phyloP scores from a whole-genome alignment of 257 asterid genomes.

The Ballota nigra region DNA sequence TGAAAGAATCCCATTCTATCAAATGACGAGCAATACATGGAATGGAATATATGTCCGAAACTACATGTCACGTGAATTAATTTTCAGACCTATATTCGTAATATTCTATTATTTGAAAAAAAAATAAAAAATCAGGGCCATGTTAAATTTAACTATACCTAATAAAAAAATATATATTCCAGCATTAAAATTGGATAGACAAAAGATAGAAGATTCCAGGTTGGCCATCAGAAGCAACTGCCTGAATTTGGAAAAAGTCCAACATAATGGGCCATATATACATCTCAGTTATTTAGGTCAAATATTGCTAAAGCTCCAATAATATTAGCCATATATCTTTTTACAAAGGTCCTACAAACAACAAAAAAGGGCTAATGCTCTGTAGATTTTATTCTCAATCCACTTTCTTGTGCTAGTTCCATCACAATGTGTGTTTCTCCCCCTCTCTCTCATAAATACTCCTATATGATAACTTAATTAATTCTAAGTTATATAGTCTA shows the following conservation, averaged over 20 bases:
- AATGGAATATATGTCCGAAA: background rate
- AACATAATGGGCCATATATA: background rate
- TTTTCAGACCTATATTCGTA: background rate
- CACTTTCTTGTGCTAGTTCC: background rate
- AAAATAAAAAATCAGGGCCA: background rate
- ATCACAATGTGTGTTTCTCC: background rate
- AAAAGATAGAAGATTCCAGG: background rate
- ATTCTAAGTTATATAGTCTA: too few relatives aligned
- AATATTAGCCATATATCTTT: too few relatives aligned
- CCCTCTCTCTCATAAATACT: too few relatives aligned
- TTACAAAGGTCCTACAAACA: background rate
- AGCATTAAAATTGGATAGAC: background rate
- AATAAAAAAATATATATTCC: background rate
- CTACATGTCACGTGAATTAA: too few relatives aligned
- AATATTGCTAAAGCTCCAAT: background rate
- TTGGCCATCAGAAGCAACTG: slow-evolving; percentile 4
- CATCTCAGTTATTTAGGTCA: background rate
- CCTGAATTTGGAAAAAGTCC: slow-evolving; percentile 8
- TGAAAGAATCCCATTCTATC: slow-evolving; percentile 19
- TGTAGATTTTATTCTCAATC: background rate
- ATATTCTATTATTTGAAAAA: too few relatives aligned
- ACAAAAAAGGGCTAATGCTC: background rate
- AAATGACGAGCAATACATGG: too few relatives aligned
- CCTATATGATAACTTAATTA: too few relatives aligned
- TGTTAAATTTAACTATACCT: background rate